A percentile compares a stretch with the other conserved stretches of the same genome.
Evolutionary conservation across 2,329 filamentous ascomycete genomes (phyloP).

Genomic region (Sclerotinia subarctica): DNA sequence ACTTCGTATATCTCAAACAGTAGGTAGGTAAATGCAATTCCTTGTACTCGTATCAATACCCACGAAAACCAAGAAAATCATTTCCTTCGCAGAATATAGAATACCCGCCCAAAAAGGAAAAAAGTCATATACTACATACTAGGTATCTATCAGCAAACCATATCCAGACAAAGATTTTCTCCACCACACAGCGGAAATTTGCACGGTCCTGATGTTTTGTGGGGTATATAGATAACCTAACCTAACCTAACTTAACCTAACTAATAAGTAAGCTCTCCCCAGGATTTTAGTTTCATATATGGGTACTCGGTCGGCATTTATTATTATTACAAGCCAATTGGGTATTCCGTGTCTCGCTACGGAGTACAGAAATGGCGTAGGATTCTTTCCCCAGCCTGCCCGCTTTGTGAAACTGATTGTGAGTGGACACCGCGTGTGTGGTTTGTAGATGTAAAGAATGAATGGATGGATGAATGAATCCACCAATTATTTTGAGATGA

Average conservation of each 20-base stretch:
- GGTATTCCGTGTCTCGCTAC: background rate
- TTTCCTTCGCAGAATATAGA: background rate
- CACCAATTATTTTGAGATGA: background rate
- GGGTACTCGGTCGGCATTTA: background rate
- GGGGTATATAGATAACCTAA: background rate
- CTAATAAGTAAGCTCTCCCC: no score
- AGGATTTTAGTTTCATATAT: background rate
- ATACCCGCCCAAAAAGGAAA: background rate
- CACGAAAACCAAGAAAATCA: background rate
- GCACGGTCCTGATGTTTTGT: background rate
- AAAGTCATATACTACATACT: background rate
- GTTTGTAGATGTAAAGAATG: background rate
- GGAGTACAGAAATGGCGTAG: background rate
- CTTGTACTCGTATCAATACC: background rate
- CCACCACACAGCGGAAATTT: background rate
- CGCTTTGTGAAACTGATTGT: background rate
- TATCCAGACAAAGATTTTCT: background rate
- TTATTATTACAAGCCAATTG: background rate
- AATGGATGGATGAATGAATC: background rate
- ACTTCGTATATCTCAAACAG: background rate
- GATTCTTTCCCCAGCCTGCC: background rate
- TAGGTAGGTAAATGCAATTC: background rate
- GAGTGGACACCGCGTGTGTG: background rate
- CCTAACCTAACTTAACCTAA: no score
- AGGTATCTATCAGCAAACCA: background rate